Conservation (phyloP, 2,329 filamentous ascomycete genomes). For the Scopulariopsis brevicaulis region DNA sequence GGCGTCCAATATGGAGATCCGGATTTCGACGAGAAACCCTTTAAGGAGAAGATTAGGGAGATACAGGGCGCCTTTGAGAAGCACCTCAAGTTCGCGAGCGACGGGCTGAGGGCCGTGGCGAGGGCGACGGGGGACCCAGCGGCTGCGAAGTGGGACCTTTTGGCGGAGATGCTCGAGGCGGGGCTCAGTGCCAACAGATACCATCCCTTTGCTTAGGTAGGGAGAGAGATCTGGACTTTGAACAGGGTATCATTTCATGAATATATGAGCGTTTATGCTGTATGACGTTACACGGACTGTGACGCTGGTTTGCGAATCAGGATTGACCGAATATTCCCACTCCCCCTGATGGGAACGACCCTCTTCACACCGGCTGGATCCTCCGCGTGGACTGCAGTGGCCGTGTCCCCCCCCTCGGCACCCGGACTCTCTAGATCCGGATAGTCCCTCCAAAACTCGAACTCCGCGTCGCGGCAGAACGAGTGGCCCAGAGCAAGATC, state of each 20-base stretch:
- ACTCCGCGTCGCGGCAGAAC: conserved; percentile 16
- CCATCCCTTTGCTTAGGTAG: not conserved
- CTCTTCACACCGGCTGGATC: conserved; percentile 7
- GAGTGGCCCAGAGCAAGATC: conserved; percentile 25
- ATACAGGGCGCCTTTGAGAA: conserved; percentile 54
- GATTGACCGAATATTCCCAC: conserved; percentile 35
- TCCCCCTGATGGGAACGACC: conserved; percentile 23
- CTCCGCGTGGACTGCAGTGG: conserved; percentile 9
- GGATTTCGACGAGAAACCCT: conserved; percentile 23
- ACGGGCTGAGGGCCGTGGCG: conserved; percentile 63
- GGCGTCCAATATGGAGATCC: not conserved
- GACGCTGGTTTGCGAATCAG: conserved; percentile 13
- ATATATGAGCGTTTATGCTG: not conserved
- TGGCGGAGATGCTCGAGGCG: conserved; percentile 69
- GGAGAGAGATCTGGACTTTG: no score
- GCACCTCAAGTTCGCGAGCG: conserved; percentile 57
- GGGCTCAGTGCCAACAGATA: not conserved
- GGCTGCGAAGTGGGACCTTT: conserved; percentile 60
- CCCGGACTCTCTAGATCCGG: conserved; percentile 29
- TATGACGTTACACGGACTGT: not conserved
- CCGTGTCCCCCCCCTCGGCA: conserved; percentile 11
- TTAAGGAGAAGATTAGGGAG: conserved; percentile 38
- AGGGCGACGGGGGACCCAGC: conserved; percentile 55
- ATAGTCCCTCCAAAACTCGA: conserved; percentile 66
- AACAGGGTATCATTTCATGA: conserved; percentile 2